These are phyloP conservation scores for Cichorium intybus DNA, from an alignment of 140 eudicot genomes.

Conservation along the genomic window DNA sequence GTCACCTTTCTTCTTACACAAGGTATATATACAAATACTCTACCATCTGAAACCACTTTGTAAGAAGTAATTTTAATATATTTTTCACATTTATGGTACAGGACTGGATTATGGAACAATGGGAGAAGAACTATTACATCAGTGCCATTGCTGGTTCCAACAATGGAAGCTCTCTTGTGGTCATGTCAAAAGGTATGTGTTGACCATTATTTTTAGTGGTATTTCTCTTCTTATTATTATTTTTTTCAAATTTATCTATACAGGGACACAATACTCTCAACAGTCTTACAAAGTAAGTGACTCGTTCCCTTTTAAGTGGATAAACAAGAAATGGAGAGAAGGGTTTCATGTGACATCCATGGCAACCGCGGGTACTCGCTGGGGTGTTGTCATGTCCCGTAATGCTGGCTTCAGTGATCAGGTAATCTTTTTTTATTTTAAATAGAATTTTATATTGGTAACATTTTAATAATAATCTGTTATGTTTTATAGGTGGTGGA, in stretches of 20 bases:
- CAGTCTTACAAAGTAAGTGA: slow-evolving; percentile 98
- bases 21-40: slow-evolving; percentile 39
- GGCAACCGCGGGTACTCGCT: slow-evolving; percentile 94
- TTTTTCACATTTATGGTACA: slow-evolving; percentile 14
- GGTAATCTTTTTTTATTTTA: slow-evolving; percentile 36
- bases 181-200: slow-evolving; percentile 90
- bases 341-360: slow-evolving; percentile 94
- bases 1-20: slow-evolving; percentile 89
- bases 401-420: slow-evolving; percentile 90
- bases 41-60: neutral
- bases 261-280: slow-evolving; percentile 90
- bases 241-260: slow-evolving; percentile 1
- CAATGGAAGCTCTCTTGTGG: slow-evolving; percentile 94
- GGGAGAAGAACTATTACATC: slow-evolving; percentile 96
- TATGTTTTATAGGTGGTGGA: slow-evolving; percentile 66
- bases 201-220: neutral
- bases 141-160: slow-evolving; percentile 86
- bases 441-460: neutral
- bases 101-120: slow-evolving; percentile 99
- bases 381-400: slow-evolving; percentile 99
- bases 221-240: neutral
- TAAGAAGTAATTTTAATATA: neutral
- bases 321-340: slow-evolving; percentile 98
- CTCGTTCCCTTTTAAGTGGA: slow-evolving; percentile 97
- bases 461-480: neutral